These are phyloP conservation scores for Rhodofomes roseus DNA, from an alignment of 1,284 basidiomycete genomes.

Conservation along the genomic window DNA sequence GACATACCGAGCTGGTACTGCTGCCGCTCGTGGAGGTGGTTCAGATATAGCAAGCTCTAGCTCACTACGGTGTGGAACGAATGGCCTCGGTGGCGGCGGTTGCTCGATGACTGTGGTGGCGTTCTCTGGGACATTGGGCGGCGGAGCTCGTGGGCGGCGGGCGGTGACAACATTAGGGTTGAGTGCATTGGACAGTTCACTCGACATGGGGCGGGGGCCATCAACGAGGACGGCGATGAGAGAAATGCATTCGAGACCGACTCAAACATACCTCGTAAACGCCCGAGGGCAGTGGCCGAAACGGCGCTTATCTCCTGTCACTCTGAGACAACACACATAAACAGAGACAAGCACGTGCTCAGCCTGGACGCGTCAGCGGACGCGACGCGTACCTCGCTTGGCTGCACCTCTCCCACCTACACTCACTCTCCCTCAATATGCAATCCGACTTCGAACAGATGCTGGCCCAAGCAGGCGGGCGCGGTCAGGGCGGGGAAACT, in stretches of 20 bases:
- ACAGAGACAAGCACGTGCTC: slow-evolving; percentile 17
- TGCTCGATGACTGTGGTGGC: neutral
- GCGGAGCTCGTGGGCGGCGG: slow-evolving; percentile 23
- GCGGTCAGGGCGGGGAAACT: slow-evolving; percentile 43
- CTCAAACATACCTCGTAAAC: slow-evolving; percentile 18
- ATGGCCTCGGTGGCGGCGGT: slow-evolving; percentile 18
- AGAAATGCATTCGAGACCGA: slow-evolving; percentile 21
- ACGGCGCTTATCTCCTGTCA: neutral
- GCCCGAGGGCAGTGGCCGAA: slow-evolving; percentile 17
- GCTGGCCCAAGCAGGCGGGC: slow-evolving; percentile 43
- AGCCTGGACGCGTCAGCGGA: slow-evolving; percentile 32
- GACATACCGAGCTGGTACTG: slow-evolving; percentile 10
- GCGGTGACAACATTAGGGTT: slow-evolving; percentile 56
- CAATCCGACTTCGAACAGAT: slow-evolving; percentile 53
- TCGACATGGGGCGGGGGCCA: slow-evolving; percentile 35
- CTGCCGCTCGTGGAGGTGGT: slow-evolving; percentile 35
- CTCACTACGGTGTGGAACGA: slow-evolving; percentile 52
- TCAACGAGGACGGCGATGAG: neutral
- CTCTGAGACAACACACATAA: no score
- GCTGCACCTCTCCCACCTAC: neutral
- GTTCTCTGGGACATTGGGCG: slow-evolving; percentile 11
- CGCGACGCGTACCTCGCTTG: slow-evolving; percentile 17
- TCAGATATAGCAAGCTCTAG: slow-evolving; percentile 55
- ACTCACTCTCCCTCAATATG: slow-evolving; percentile 31
- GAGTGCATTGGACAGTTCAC: slow-evolving; percentile 73